phyloP scores from a whole-genome alignment of 805 yeast genomes.

The Saccharomycopsis fibuligera region DNA sequence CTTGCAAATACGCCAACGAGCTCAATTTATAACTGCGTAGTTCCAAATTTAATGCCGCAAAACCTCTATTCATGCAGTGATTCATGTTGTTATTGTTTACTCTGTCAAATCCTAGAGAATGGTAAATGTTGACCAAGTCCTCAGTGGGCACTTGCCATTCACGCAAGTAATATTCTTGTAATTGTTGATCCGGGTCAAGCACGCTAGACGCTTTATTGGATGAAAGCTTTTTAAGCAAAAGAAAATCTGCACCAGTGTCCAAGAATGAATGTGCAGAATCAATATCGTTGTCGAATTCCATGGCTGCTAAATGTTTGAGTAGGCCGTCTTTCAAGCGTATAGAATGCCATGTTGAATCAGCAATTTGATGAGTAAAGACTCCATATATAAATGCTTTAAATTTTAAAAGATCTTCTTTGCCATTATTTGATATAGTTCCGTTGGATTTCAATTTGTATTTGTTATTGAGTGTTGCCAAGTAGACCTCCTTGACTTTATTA shows the following conservation, averaged over 20 bases:
- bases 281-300: constrained; percentile 49
- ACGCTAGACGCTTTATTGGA: constrained; percentile 18
- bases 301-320: constrained; percentile 40
- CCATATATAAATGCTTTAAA: constrained; percentile 55
- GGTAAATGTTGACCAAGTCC: constrained; percentile 38
- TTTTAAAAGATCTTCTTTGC: constrained; percentile 8
- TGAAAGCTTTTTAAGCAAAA: constrained; percentile 36
- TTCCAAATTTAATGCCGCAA: constrained; percentile 14
- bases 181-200: not conserved
- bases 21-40: constrained; percentile 11
- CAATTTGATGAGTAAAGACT: constrained; percentile 52
- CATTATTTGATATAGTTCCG: not conserved
- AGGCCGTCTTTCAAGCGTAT: constrained; percentile 45
- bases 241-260: constrained; percentile 62
- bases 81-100: constrained; percentile 31
- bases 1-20: constrained; percentile 8
- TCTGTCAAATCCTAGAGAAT: constrained; percentile 30
- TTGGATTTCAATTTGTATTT: not conserved
- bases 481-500: not conserved
- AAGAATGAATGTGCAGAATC: constrained; percentile 46
- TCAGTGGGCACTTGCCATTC: constrained; percentile 39
- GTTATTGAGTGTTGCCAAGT: not conserved
- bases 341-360: constrained; percentile 68
- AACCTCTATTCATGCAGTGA: constrained; percentile 51
- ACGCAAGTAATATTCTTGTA: constrained; percentile 24